These are phyloP conservation scores for Darksidea phi DNA, from an alignment of 495 filamentous ascomycete species.

Conservation along the genomic window DNA sequence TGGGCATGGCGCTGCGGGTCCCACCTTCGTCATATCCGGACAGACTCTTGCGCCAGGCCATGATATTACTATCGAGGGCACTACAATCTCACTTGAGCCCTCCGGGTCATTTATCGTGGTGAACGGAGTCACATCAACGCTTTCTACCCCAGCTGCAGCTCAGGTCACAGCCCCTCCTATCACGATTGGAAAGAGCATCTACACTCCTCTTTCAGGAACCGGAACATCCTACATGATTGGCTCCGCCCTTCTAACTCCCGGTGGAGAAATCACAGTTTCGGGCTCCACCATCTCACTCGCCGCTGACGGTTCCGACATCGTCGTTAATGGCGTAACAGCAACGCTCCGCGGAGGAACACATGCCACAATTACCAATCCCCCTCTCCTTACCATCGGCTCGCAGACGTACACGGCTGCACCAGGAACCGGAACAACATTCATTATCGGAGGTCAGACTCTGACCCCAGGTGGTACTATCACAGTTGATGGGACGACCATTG, in stretches of 20 bases:
- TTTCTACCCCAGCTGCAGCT: conserved; percentile 8
- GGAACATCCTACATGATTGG: conserved; percentile 40
- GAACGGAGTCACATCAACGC: conserved; percentile 17
- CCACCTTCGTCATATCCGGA: conserved; percentile 26
- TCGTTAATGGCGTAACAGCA: conserved; percentile 33
- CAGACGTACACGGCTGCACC: conserved; percentile 32
- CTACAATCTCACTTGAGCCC: conserved; percentile 26
- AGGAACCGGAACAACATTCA: conserved; percentile 36
- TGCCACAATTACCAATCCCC: conserved; percentile 23
- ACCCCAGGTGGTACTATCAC: conserved; percentile 43
- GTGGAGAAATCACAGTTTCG: conserved; percentile 38
- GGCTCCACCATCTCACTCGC: conserved; percentile 36
- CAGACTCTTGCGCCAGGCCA: conserved; percentile 31
- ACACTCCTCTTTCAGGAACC: conserved; percentile 35
- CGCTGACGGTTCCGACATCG: conserved; percentile 33
- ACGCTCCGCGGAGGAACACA: not conserved
- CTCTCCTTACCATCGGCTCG: conserved; percentile 31
- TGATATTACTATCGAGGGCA: conserved; percentile 27
- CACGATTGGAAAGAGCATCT: conserved; percentile 34
- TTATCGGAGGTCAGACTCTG: conserved; percentile 39
- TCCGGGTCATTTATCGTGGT: conserved; percentile 29
- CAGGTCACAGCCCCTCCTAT: conserved; percentile 27
- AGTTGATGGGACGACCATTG: conserved; percentile 40
- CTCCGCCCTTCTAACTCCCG: conserved; percentile 39
- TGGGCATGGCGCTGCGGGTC: conserved; percentile 6